phyloP scores from a whole-genome alignment of 495 filamentous ascomycete species.

The Aspergillus haitiensis region DNA sequence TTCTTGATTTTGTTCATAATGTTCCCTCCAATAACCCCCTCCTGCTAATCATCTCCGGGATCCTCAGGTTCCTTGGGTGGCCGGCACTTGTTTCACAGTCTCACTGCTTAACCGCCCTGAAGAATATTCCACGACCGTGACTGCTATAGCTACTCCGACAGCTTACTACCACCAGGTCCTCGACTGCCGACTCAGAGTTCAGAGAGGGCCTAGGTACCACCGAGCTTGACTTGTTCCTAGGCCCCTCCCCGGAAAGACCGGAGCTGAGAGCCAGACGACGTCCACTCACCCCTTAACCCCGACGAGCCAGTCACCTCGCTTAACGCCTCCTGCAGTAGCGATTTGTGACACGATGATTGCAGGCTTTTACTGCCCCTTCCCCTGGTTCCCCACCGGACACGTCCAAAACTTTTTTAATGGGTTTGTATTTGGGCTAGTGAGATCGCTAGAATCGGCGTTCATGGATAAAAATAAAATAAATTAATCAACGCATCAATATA shows the following conservation, averaged over 20 bases:
- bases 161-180: too few relatives aligned
- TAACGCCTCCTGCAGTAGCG: neutral
- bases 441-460: neutral
- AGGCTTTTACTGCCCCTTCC: neutral
- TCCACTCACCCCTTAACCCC: neutral
- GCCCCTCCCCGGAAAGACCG: constrained; percentile 2
- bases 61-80: too few relatives aligned
- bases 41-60: too few relatives aligned
- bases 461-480: constrained; percentile 2
- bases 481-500: neutral
- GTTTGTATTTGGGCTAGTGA: neutral
- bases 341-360: neutral
- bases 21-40: too few relatives aligned
- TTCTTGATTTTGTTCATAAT: too few relatives aligned
- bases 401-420: constrained; percentile 1
- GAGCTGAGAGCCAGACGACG: neutral
- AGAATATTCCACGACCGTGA: neutral
- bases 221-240: neutral
- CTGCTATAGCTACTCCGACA: neutral
- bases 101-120: constrained; percentile 10
- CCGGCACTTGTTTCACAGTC: neutral
- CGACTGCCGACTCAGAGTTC: too few relatives aligned
- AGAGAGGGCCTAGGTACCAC: too few relatives aligned
- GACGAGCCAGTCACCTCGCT: neutral
- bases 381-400: neutral